Percentiles rank a stretch among this genome's conserved stretches.
Evolutionary conservation across 2,329 filamentous ascomycete genomes (phyloP).

Genomic region (Colletotrichum paranaense): DNA sequence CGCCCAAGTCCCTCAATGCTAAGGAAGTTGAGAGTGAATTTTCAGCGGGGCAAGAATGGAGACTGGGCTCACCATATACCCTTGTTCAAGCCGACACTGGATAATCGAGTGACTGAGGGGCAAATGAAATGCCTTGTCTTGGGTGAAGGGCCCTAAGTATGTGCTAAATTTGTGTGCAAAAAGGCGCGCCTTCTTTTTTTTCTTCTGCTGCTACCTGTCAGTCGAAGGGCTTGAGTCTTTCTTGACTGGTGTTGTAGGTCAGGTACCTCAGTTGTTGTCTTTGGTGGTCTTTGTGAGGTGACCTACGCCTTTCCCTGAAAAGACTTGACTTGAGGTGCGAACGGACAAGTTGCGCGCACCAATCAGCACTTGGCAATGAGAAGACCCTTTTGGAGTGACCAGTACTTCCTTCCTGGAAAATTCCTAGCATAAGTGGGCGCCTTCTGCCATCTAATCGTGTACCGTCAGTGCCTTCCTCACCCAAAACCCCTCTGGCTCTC

Average conservation of each 20-base stretch:
- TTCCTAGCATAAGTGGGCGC: not conserved
- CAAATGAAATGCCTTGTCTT: not conserved
- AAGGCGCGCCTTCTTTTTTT: conserved; percentile 14
- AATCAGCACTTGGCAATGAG: conserved; percentile 4
- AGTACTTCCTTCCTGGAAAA: not conserved
- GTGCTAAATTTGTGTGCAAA: not conserved
- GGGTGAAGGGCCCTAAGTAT: not conserved
- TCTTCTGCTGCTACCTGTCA: not conserved
- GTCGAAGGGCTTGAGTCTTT: conserved; percentile 7
- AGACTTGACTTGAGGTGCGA: not conserved
- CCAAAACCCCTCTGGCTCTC: not conserved
- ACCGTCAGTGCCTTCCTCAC: not conserved
- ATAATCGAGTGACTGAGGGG: not conserved
- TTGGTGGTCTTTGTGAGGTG: conserved; percentile 9
- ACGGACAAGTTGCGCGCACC: not conserved
- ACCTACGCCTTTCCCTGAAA: conserved; percentile 2
- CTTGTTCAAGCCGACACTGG: not conserved
- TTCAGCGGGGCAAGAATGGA: conserved; percentile 26
- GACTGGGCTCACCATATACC: not conserved
- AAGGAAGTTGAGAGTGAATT: conserved; percentile 12
- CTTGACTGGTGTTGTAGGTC: not conserved
- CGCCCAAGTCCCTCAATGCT: not conserved
- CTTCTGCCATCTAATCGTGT: conserved; percentile 28
- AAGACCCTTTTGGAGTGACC: not conserved
- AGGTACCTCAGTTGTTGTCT: not conserved